Evolutionary conservation across 139 green algal genomes (phyloP), one percentile per base, ranked within the genome.

Genomic region (Monoraphidium neglectum): DNA sequence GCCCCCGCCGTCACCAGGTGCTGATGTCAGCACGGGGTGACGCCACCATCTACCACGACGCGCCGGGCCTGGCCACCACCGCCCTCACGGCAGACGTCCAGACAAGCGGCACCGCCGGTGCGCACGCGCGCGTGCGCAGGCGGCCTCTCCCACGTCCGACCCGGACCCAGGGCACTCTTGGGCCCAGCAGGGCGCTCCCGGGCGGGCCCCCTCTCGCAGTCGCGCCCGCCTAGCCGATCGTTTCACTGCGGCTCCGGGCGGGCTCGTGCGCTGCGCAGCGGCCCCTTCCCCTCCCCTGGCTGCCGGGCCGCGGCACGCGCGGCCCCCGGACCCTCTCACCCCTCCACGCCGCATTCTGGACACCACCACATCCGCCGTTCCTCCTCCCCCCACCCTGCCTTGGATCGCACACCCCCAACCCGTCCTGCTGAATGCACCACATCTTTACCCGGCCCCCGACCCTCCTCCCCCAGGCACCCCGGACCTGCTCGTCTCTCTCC

Each of bases 31-130:
- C 36, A 1, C 82, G 85, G 28, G 70, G 36, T 46, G 85, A 90
- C 68, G 53, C 77, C 47, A 87, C 79, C 1, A 23, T 87, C 2
- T 90, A 90, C 47, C 82, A 87, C 61, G 85, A 90, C 80, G 53
- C 72, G 12, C 54, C 78, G 13, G 85, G 85, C 26, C 38, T 51
- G 2, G 79, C 71, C 66, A 90, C 82, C 68, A 87, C 81, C 26
- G 77, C 80, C 2, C 70, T 90, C 12, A 78, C 77, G 1, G 74
- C 77, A 21, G 85, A 90, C 74, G 1, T 82, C 33, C 84, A 89
- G 75, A 83, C 77, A 35, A 79, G 37, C 33, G 47, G 62, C 56
- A 46, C 71, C 28, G 59, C 38, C 33, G 70, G 70, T 74, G 33
- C 1, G 46, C 1, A 35, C 13, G 57, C 60, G 60, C 24, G 60